Base-by-base conservation (phyloP, 176 grass and related monocot genomes). In the Musa acuminata region DNA sequence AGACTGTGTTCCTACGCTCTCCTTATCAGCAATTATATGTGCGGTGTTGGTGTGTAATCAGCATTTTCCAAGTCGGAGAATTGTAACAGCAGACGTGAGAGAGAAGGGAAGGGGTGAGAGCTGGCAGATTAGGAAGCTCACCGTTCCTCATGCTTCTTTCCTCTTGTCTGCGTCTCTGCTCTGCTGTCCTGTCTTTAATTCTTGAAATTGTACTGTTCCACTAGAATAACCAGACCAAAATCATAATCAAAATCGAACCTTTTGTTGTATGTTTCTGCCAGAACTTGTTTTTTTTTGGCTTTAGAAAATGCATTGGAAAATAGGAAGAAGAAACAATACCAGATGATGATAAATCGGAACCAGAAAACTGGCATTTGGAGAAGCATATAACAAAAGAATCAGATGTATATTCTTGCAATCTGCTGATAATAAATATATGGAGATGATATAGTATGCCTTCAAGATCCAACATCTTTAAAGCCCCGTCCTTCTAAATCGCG, bases 401-500 rank as follows among this genome's bases (percentile, higher is more conserved):
- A 27, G 29, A 35, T 35, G 29, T 35, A 35, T 35, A 59, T 59
- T 59, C 16, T 19, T 59, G 19, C n/a, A 70, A 50, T 70, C 67
- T 70, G 48, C 43, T 50, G 19, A 13, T 70, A 70, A 70, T 70
- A 50, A 48, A 68, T 68, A 22, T 4, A 22, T 25, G 64, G 27
- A 27, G 64, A 67, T 17, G 26, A 70, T 20, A 20, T 21, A 50
- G 51, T 70, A 70, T 50, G n/a, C 22, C 17, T 70, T 35, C 29
- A 5, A 35, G 43, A 70, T 70, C 67, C 67, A 70, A 50, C 67
- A 49, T 50, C 51, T 70, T 70, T 70, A 70, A 70, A 20, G 67
- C 67, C 16, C 67, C 67, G 29, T 14, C 67, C 67, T 70, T 70
- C 51, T 70, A 70, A 70, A 51, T 70, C 48, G 67, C 67, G 35